Conservation (phyloP, 495 filamentous ascomycete genomes). For the Neurospora tetraspora region DNA sequence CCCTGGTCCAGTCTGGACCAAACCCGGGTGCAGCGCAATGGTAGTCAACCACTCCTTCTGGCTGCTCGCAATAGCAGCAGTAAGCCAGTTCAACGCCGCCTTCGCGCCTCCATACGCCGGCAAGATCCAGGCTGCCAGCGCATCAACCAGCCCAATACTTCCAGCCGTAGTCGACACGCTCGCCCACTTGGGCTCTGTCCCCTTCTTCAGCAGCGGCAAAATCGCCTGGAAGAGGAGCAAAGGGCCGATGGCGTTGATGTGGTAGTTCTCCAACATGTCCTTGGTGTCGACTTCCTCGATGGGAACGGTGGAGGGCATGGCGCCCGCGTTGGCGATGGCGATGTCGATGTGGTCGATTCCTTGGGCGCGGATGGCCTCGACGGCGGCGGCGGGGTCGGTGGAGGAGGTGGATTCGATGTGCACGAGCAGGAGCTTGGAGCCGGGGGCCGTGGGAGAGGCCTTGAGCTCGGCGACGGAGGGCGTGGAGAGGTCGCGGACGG, state of each 20-base stretch:
- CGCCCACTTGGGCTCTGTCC: constrained; percentile 8
- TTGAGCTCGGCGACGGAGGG: constrained; percentile 9
- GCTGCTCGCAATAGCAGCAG: neutral
- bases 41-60: neutral
- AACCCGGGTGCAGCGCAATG: neutral
- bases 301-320: neutral
- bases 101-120: constrained; percentile 14
- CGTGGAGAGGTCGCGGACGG: constrained; percentile 9
- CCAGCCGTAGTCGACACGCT: constrained; percentile 8
- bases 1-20: neutral
- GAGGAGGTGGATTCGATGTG: constrained; percentile 6
- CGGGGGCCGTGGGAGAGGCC: constrained; percentile 1
- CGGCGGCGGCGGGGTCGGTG: constrained; percentile 4
- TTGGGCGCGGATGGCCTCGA: constrained; percentile 2
- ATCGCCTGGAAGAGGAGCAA: constrained; percentile 12
- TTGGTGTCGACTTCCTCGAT: constrained; percentile 9
- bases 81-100: constrained; percentile 15
- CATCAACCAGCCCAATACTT: constrained; percentile 8
- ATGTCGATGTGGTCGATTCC: constrained; percentile 14
- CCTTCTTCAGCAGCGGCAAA: constrained; percentile 8
- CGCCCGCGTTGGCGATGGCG: constrained; percentile 18
- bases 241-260: constrained; percentile 13
- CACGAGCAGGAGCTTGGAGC: constrained; percentile 13
- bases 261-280: neutral
- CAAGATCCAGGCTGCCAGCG: constrained; percentile 1